Percentiles rank a stretch among this genome's conserved stretches.
Evolutionary conservation across 2,329 filamentous ascomycete genomes (phyloP).

Genomic region (Phialophora verrucosa): DNA sequence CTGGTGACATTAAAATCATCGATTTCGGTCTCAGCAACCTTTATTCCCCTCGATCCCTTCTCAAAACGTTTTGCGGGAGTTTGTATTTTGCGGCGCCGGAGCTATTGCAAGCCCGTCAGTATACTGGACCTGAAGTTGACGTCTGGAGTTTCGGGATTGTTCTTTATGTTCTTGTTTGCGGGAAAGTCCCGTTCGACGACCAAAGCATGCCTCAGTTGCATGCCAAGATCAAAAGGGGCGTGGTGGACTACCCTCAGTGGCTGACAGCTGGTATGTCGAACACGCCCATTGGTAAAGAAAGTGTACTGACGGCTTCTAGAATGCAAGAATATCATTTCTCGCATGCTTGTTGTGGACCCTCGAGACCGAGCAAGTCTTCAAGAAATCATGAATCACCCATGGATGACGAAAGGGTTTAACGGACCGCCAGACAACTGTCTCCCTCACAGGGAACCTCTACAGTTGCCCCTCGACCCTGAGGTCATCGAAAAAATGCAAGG

Average conservation of each 20-base stretch:
- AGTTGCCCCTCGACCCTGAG: slow-evolving; percentile 78
- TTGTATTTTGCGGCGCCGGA: slow-evolving; percentile 97
- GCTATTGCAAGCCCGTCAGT: slow-evolving; percentile 88
- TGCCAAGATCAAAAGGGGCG: slow-evolving; percentile 97
- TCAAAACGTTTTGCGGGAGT: slow-evolving; percentile 98
- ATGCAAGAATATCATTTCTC: slow-evolving; percentile 87
- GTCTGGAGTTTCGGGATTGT: slow-evolving; percentile 99
- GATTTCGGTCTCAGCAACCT: slow-evolving; percentile 98
- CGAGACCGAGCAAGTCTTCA: slow-evolving; percentile 81
- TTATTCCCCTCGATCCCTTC: slow-evolving; percentile 80
- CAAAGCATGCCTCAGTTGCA: slow-evolving; percentile 98
- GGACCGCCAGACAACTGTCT: slow-evolving; percentile 88
- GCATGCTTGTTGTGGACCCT: slow-evolving; percentile 96
- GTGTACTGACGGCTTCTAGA: slow-evolving; percentile 64
- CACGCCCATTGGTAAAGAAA: slow-evolving; percentile 24
- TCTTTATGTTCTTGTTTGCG: slow-evolving; percentile 93
- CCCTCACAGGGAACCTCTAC: slow-evolving; percentile 80
- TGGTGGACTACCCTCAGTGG: slow-evolving; percentile 95
- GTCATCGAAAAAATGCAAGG: slow-evolving; percentile 95
- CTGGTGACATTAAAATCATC: slow-evolving; percentile 98
- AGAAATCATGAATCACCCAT: slow-evolving; percentile 93
- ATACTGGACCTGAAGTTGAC: slow-evolving; percentile 95
- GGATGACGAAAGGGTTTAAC: slow-evolving; percentile 92
- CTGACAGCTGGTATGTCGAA: slow-evolving; percentile 76
- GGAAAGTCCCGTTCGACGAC: slow-evolving; percentile 97